Conservation (phyloP, 495 filamentous ascomycete species). For the Neurospora sp. region DNA sequence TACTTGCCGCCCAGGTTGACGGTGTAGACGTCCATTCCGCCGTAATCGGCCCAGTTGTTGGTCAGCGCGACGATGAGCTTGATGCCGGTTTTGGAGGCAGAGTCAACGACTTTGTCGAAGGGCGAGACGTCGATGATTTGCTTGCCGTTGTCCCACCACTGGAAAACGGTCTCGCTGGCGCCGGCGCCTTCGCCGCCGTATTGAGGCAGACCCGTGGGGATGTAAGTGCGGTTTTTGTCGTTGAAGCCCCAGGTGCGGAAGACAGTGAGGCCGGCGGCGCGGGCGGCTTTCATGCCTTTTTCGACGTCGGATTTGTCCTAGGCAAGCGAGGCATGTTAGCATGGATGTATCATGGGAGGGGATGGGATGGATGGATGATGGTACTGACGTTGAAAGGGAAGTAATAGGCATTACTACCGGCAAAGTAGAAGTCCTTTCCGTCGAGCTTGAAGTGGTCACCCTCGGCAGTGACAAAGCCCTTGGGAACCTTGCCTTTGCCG, state of each 20-base stretch:
- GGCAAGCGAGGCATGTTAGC: background rate
- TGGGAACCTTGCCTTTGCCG: constrained; percentile 9
- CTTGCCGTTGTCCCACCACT: constrained; percentile 27
- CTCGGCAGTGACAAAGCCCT: constrained; percentile 38
- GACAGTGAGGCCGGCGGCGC: constrained; percentile 46
- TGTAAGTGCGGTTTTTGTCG: constrained; percentile 45
- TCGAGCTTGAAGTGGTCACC: constrained; percentile 53
- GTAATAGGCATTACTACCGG: constrained; percentile 66
- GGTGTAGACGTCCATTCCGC: constrained; percentile 37
- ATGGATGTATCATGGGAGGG: background rate
- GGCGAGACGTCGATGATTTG: constrained; percentile 48
- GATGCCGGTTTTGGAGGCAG: constrained; percentile 45
- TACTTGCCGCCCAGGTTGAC: constrained; percentile 23
- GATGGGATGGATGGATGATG: background rate
- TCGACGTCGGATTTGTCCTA: constrained; percentile 52
- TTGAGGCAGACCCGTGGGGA: constrained; percentile 26
- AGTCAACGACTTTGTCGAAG: constrained; percentile 56
- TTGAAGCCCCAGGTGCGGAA: constrained; percentile 56
- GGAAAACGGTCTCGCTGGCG: constrained; percentile 40
- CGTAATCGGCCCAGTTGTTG: constrained; percentile 47
- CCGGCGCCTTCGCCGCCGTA: constrained; percentile 42
- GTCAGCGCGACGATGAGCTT: constrained; percentile 48
- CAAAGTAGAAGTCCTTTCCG: constrained; percentile 54
- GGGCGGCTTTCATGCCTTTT: constrained; percentile 41
- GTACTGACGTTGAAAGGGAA: constrained; percentile 45